These are phyloP conservation scores for Cercospora berteroae DNA, from an alignment of 2,329 filamentous ascomycete genomes.

Conservation along the genomic window DNA sequence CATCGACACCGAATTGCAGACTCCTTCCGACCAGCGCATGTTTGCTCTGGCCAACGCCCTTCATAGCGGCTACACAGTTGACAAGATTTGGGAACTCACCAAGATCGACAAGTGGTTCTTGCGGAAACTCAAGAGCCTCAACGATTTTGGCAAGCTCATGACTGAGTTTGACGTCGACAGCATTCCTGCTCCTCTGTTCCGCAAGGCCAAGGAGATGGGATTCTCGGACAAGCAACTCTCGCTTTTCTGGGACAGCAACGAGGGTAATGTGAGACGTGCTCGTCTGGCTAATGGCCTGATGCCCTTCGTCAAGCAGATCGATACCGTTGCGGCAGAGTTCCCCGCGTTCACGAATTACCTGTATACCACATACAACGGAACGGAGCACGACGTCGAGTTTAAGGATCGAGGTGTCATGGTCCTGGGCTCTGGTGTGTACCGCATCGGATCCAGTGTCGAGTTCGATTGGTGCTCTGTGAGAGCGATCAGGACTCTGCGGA, in stretches of 20 bases:
- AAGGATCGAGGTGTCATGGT: slow-evolving; percentile 95
- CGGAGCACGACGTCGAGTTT: slow-evolving; percentile 78
- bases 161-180: slow-evolving; percentile 65
- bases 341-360: slow-evolving; percentile 93
- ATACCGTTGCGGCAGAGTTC: slow-evolving; percentile 97
- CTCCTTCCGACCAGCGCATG: slow-evolving; percentile 92
- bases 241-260: slow-evolving; percentile 91
- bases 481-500: slow-evolving; percentile 84
- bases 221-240: slow-evolving; percentile 93
- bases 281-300: slow-evolving; percentile 82
- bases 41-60: slow-evolving; percentile 98
- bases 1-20: slow-evolving; percentile 93
- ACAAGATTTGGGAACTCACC: slow-evolving; percentile 97
- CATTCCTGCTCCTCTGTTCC: slow-evolving; percentile 64
- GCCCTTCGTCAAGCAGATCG: slow-evolving; percentile 95
- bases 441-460: slow-evolving; percentile 95
- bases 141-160: slow-evolving; percentile 82
- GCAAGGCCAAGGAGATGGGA: slow-evolving; percentile 86
- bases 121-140: slow-evolving; percentile 83
- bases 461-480: slow-evolving; percentile 99
- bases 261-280: slow-evolving; percentile 79
- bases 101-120: slow-evolving; percentile 99
- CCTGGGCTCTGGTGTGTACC: slow-evolving; percentile 90
- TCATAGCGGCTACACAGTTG: slow-evolving; percentile 86
- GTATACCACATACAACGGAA: slow-evolving; percentile 92